phyloP scores from a whole-genome alignment of 805 yeast genomes.

The Hanseniaspora thailandica region DNA sequence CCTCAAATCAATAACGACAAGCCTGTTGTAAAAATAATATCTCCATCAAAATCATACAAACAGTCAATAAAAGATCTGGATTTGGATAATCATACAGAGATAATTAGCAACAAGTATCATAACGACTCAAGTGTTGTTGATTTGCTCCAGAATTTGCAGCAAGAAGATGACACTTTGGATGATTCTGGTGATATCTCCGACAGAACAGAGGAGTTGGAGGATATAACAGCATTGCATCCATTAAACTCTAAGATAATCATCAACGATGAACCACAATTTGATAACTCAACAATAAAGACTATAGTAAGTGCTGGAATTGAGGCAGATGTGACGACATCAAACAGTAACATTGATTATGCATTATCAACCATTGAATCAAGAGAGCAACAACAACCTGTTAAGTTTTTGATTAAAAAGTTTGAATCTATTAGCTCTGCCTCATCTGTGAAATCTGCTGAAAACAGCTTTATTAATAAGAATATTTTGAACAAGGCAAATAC shows the following conservation, averaged over 20 bases:
- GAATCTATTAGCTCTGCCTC: not conserved
- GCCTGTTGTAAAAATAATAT: not conserved
- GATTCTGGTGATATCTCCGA: not conserved
- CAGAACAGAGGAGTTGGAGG: not conserved
- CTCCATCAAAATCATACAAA: not conserved
- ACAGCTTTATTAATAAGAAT: constrained; percentile 9
- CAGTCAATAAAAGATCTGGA: not conserved
- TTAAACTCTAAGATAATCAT: not conserved
- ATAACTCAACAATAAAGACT: not conserved
- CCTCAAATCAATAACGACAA: not conserved
- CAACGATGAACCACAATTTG: not conserved
- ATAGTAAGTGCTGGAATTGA: not conserved
- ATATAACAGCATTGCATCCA: not conserved
- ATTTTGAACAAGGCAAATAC: not conserved
- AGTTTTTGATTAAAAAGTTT: constrained; percentile 1
- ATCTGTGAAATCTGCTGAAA: not conserved
- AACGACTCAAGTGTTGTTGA: not conserved
- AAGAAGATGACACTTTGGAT: not conserved
- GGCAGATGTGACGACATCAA: not conserved
- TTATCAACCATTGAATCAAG: not conserved
- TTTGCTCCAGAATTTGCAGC: not conserved
- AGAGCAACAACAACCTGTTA: constrained; percentile 3
- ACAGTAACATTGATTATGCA: not conserved
- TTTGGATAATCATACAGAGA: not conserved
- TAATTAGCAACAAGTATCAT: not conserved